Conservation (phyloP, 352 stramenopile genomes). For the Phytophthora brassicae region DNA sequence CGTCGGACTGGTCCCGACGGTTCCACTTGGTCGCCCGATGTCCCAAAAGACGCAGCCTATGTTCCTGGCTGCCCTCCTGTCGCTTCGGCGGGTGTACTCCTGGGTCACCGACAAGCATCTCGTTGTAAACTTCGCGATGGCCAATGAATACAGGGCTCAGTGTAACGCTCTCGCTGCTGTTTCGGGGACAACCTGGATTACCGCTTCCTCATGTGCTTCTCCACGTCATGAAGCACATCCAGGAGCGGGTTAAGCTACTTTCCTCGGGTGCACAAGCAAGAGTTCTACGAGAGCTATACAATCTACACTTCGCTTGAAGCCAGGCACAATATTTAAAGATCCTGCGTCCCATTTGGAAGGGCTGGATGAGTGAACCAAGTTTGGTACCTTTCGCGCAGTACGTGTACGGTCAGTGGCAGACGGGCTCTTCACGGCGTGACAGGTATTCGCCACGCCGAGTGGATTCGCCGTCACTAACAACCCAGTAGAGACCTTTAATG, state of each 20-base stretch:
- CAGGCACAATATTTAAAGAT: background rate
- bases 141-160: background rate
- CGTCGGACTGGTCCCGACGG: no score
- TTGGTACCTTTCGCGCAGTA: background rate
- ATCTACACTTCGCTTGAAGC: background rate
- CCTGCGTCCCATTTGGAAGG: background rate
- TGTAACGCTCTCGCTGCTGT: background rate
- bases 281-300: background rate
- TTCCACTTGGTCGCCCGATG: no score
- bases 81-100: no score
- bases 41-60: no score
- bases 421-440: no score
- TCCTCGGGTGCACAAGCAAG: no score
- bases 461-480: conserved; percentile 2
- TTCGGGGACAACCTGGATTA: background rate
- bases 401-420: background rate
- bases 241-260: no score
- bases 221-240: background rate
- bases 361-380: background rate
- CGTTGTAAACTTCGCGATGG: background rate
- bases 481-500: no score
- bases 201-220: background rate
- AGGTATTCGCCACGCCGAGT: background rate
- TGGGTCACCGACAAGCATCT: background rate
- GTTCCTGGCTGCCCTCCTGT: no score